Evolutionary conservation across 2,329 filamentous ascomycete species (phyloP).

Genomic region (Trichoderma koningii): DNA sequence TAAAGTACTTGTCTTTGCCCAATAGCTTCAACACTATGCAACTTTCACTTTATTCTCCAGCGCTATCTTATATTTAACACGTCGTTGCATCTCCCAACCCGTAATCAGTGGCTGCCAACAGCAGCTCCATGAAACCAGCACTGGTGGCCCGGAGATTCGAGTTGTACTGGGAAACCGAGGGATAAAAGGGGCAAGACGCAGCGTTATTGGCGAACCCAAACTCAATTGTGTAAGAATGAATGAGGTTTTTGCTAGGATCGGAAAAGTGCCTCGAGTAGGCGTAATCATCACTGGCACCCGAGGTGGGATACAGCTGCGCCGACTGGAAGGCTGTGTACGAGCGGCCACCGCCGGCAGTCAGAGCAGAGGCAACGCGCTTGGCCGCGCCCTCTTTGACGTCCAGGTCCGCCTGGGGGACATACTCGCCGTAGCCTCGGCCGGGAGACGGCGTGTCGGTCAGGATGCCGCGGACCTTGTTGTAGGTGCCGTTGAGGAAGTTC

Average conservation of each 20-base stretch:
- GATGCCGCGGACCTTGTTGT: conserved; percentile 54
- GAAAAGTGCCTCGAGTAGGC: conserved; percentile 46
- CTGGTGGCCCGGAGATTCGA: conserved; percentile 47
- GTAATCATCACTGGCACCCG: conserved; percentile 51
- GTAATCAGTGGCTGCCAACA: conserved; percentile 34
- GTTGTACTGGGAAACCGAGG: conserved; percentile 46
- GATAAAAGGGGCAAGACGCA: conserved; percentile 48
- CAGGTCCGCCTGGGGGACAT: conserved; percentile 44
- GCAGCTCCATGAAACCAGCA: conserved; percentile 52
- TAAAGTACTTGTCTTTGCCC: too few relatives aligned
- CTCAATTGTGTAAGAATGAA: conserved; percentile 50
- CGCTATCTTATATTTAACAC: neutral
- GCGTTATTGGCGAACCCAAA: conserved; percentile 43
- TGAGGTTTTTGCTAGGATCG: conserved; percentile 39
- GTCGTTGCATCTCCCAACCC: conserved; percentile 13
- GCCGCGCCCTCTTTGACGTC: conserved; percentile 42
- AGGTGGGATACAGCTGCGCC: conserved; percentile 49
- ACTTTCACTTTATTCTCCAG: too few relatives aligned
- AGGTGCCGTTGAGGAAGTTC: conserved; percentile 56
- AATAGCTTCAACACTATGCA: neutral
- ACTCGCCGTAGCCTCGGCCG: conserved; percentile 48
- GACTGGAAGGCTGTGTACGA: conserved; percentile 44
- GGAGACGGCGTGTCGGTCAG: conserved; percentile 40
- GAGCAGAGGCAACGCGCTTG: conserved; percentile 45
- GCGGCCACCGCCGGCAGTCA: conserved; percentile 28